Base-by-base conservation (phyloP, 1,284 basidiomycete species). In the Moesziomyces aphidis region DNA sequence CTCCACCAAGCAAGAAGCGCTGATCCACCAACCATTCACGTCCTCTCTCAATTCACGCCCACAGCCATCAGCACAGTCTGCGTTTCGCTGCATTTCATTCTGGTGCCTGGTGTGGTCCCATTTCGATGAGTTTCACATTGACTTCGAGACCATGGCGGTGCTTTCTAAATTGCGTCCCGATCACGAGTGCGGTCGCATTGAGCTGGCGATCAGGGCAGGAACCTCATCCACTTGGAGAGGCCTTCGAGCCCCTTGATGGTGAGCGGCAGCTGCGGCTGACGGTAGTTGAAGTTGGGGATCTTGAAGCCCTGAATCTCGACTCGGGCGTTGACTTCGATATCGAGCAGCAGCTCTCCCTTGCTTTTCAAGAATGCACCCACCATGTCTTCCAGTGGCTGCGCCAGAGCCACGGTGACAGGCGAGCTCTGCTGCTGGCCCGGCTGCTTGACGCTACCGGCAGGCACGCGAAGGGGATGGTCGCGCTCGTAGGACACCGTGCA, bases 281-380 rank as follows among this genome's bases (percentile, higher is more conserved):
- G 52, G 39, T 80, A 80, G 19, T 76, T 54, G 39, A 80, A 68
- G 19, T 68, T 49, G 24, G 78, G 78, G 31, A 80, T 78, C 55
- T 64, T 48, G 59, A 70, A 80, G 3, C 76, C 78, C 36, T 67
- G 63, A 28, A 81, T 65, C 42, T 76, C 72, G 50, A 81, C 68
- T 5, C 51, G 43, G 2, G 77, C 77, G 19, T 62, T 50, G 44
- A 79, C 61, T 24, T 81, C 72, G 23, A 81, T 56, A 21, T 81
- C 78, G 28, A 81, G 71, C 52, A 71, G 54, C 57, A 81, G 60
- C 21, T 58, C 52, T 4, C 79, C 79, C 53, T 77, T 73, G 50
- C 72, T 73, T n/a, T 68, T 55, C 34, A 81, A 49, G 42, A 81
- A 78, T 0, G 79, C 74, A 11, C 59, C 59, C 3, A 81, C 76